Base-by-base conservation (phyloP, 2,329 filamentous ascomycete species). In the Fusarium anthophilum region DNA sequence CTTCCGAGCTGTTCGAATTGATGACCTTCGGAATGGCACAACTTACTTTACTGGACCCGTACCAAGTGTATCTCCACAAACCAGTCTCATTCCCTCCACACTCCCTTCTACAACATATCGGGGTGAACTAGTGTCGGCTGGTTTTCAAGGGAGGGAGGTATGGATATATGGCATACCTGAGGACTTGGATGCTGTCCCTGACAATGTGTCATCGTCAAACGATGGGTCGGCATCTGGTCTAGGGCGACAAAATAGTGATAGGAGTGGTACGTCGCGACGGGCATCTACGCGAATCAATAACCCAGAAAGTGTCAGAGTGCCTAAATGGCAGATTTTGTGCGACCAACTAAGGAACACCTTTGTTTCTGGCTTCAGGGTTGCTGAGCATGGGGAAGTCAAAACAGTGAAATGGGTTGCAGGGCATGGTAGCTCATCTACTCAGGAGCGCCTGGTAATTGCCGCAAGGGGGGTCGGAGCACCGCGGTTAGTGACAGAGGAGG, bases 121-220 rank as follows among this genome's bases (percentile, higher is more conserved):
- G 65, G 93, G 93, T 22, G 92, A 94, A 57, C 85, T 96, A 32
- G 91, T 94, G 28, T 91, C 92, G 24, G 89, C 93, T 17, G 93
- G 92, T 2, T 95, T 95, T 74, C 87, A 92, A 66, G 90, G 89
- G 20, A 91, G 89, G 63, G 90, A 94, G 30, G 84, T 96, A 10
- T 96, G 93, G 92, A 82, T 96, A 6, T 96, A 96, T 80, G 93
- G 93, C 32, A 84, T 96, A 35, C 93, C 94, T 3, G 90, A 92
- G 77, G 90, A 93, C 75, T 83, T 95, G 26, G 92, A 93, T 78
- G 88, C 91, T 28, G 82, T 89, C 26, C 86, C 89, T 5, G 87
- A 89, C 82, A 84, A 59, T 64, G 63, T 78, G 6, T 47, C 75
- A 7, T 63, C 72, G 6, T 66, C 69, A 41, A 71, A 69, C 47